Base-by-base conservation (phyloP, 352 stramenopile species). In the Hyaloperonospora brassicae region DNA sequence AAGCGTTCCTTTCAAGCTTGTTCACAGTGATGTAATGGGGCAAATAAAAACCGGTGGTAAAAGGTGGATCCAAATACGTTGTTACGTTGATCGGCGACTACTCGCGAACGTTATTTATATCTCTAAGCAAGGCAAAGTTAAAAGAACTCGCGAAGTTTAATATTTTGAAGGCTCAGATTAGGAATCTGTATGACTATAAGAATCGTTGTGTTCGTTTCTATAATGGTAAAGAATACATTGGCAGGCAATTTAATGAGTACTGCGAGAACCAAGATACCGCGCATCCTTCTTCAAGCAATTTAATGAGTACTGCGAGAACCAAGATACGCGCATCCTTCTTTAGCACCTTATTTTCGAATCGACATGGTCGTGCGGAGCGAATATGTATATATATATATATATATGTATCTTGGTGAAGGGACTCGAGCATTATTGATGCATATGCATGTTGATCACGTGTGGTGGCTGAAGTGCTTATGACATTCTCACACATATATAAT, bases 81-180 rank as follows among this genome's bases (percentile, higher is more conserved):
- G 41, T 74, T 0, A 60, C 54, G 0, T 71, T 66, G 17, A 61
- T 66, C 13, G 62, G 69, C 39, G 52, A 71, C 27, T 59, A 40
- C 36, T 57, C 58, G 2, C 31, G 61, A 3, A 63, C 46, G 10
- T 50, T 58, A 0, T 7, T 27, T 0, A 34, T 60, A 0, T 58
- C 58, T 41, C n/a, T 53, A 17, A 14, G 58, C 10, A 54, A 46
- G 23, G 9, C 36, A 2, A 56, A 55, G 21, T 36, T 50, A 1
- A 34, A 57, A 6, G 46, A 53, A 2, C 24, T 53, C 2, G 24
- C 56, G 9, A 34, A 9, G 5, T 65, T 65, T 43, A 47, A 31
- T n/a, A 6, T 30, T n/a, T 45, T 31, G 7, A 31, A 31, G 39
- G 6, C 6, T 47, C 13, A 14, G 1, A 7, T 47, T 12, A 30